phyloP scores from a whole-genome alignment of 495 filamentous ascomycete species.

The Chlorociboria aeruginascens region DNA sequence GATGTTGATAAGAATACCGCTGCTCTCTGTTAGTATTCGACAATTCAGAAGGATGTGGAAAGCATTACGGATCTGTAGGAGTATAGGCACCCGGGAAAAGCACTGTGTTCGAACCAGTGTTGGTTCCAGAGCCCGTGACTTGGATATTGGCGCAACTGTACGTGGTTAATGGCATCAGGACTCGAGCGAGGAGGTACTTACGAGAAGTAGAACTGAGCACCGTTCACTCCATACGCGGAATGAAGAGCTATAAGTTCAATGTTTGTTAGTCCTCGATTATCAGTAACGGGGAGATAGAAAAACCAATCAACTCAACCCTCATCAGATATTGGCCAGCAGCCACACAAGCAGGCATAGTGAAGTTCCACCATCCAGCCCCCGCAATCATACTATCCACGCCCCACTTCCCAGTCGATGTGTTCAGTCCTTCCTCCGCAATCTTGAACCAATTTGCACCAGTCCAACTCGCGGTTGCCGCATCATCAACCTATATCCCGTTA shows the following conservation, averaged over 20 bases:
- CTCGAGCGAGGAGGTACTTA: not conserved
- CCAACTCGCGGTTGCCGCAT: conserved; percentile 30
- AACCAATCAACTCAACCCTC: conserved; percentile 31
- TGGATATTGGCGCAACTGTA: conserved; percentile 39
- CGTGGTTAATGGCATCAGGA: not conserved
- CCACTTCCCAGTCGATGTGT: conserved; percentile 6
- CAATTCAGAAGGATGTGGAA: not conserved
- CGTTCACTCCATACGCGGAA: conserved; percentile 23
- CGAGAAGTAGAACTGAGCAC: conserved; percentile 36
- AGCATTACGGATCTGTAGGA: conserved; percentile 27
- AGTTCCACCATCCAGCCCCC: conserved; percentile 26
- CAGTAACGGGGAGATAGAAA: not conserved
- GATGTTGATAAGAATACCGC: conserved; percentile 38
- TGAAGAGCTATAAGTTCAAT: conserved; percentile 28
- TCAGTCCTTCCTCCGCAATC: conserved; percentile 11
- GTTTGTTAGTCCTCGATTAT: not conserved
- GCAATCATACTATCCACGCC: conserved; percentile 8
- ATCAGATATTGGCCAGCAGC: conserved; percentile 37
- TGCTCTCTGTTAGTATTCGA: not conserved
- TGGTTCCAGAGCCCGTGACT: conserved; percentile 33
- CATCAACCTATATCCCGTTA: conserved; percentile 24
- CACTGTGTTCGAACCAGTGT: conserved; percentile 32
- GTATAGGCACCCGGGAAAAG: conserved; percentile 42
- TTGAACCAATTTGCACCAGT: conserved; percentile 13
- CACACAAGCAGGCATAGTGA: conserved; percentile 30